Base-by-base conservation (phyloP, 2,329 filamentous ascomycete species). In the Penicillium sp. region DNA sequence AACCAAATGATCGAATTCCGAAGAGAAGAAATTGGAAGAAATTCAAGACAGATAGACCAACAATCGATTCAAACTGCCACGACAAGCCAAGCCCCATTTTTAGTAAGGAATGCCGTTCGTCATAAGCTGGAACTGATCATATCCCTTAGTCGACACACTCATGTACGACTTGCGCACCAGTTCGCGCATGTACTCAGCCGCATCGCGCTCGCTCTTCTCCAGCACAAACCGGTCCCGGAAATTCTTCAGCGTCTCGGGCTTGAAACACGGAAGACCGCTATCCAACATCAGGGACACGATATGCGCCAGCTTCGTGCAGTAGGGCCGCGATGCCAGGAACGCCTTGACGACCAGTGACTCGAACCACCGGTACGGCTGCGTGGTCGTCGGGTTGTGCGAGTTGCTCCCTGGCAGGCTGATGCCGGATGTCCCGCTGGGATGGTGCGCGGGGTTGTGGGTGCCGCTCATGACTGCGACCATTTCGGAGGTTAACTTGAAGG, bases 381-480 rank as follows among this genome's bases (percentile, higher is more conserved):
- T 90, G 43, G 90, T 88, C 3, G 87, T 89, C 56, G 76, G 73
- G 60, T 76, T 74, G 57, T 77, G 68, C 7, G 72, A 73, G 54
- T 71, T 75, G 70, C 51, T 67, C 14, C 72, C 71, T 0, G 73
- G 67, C 12, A 73, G 55, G 43, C 68, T 69, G 41, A 72, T 66
- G 7, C 67, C 64, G 1, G 69, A 70, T 34, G 65, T 67, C 34
- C 68, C 63, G 14, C 68, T 62, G 31, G 67, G 59, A 58, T 72
- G 67, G n/a, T 67, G 59, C 20, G 70, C 67, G 14, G 69, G 64
- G 41, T 71, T 63, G 35, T 71, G 71, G 39, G 84, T 88, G 60
- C 93, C 93, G 55, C 95, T 94, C 94, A 99, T 98, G 69, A 99
- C 95, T n/a, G 93, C 91, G 60, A 99, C 85, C 96, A 99, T 99